These are phyloP conservation scores for Iris macrosiphon DNA, from an alignment of 106 monocot genomes.

Conservation along the genomic window DNA sequence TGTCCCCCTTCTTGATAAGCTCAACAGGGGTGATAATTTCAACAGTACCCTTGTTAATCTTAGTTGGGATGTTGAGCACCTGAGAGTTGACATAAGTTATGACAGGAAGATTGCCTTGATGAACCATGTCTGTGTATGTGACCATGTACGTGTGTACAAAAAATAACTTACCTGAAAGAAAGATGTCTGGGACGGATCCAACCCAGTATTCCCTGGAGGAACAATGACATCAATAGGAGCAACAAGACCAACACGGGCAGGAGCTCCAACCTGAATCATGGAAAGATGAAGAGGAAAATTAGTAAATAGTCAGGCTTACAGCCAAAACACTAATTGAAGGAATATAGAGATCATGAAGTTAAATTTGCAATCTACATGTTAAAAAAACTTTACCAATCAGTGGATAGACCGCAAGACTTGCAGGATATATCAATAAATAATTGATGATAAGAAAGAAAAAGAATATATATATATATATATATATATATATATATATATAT, in stretches of 20 bases:
- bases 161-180: slow-evolving; percentile 66
- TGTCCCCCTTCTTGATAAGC: slow-evolving; percentile 76
- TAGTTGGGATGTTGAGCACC: slow-evolving; percentile 92
- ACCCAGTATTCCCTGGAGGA: slow-evolving; percentile 82
- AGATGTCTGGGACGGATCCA: slow-evolving; percentile 82
- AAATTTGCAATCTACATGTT: no score
- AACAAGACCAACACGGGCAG: slow-evolving; percentile 18
- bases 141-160: slow-evolving; percentile 17
- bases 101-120: slow-evolving; percentile 83
- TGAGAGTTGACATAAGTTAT: slow-evolving; percentile 8
- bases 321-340: no score
- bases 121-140: no score
- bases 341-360: no score
- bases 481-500: no score
- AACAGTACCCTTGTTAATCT: slow-evolving; percentile 93
- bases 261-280: slow-evolving; percentile 14
- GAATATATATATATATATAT: no score
- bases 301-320: no score
- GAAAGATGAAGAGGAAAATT: no score
- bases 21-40: slow-evolving; percentile 87
- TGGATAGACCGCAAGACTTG: no score
- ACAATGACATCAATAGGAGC: slow-evolving; percentile 63
- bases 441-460: no score
- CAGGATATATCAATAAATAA: no score
- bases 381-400: no score